Conservation (phyloP, 441 rosid genomes). For the Adansonia madagascariensis region DNA sequence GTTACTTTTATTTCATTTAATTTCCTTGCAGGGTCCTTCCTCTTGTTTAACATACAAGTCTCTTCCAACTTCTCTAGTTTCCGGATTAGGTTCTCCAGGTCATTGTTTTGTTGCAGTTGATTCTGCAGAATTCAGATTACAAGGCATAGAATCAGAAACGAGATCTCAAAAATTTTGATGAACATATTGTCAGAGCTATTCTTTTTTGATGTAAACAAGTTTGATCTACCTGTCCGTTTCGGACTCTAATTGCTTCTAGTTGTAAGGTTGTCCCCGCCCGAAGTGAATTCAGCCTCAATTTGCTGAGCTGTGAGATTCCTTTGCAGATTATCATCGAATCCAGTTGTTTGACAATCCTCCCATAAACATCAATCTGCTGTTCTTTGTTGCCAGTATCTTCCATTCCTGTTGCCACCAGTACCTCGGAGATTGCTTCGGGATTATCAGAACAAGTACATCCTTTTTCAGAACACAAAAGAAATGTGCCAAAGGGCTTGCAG, state of each 20-base stretch:
- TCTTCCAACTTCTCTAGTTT: slow-evolving; percentile 35
- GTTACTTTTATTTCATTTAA: slow-evolving; percentile 45
- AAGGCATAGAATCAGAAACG: background rate
- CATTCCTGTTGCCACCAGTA: slow-evolving; percentile 29
- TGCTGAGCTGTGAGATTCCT: slow-evolving; percentile 27
- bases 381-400: slow-evolving; percentile 21
- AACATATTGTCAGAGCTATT: background rate
- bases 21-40: slow-evolving; percentile 32
- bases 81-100: background rate
- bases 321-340: slow-evolving; percentile 19
- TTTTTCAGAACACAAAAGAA: slow-evolving; percentile 52
- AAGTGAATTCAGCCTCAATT: slow-evolving; percentile 20
- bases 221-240: slow-evolving; percentile 32
- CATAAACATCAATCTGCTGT: slow-evolving; percentile 5
- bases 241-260: slow-evolving; percentile 39
- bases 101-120: slow-evolving; percentile 31
- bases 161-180: background rate
- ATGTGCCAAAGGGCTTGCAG: slow-evolving; percentile 65
- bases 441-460: slow-evolving; percentile 3
- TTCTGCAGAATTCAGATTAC: slow-evolving; percentile 10
- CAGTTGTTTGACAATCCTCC: slow-evolving; percentile 26
- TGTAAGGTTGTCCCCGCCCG: slow-evolving; percentile 37
- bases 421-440: slow-evolving; percentile 24
- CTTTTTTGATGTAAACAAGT: background rate
- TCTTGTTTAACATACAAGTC: slow-evolving; percentile 18